Evolutionary conservation across 2,329 filamentous ascomycete species (phyloP).

Genomic region (Paraphaeosphaeria minitans): DNA sequence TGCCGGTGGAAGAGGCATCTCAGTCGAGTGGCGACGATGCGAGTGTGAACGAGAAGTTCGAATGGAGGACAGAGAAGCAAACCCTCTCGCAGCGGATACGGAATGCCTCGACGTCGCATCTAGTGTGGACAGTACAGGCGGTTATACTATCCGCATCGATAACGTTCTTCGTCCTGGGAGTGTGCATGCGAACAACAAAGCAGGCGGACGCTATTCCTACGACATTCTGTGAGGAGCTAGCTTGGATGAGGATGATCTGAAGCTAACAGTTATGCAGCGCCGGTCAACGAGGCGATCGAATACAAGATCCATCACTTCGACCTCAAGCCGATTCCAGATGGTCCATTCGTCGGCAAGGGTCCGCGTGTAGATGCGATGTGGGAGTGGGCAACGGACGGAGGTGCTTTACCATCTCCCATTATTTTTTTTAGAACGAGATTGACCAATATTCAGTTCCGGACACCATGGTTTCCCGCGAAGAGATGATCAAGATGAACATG

Average conservation of each 20-base stretch:
- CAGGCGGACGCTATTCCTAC: conserved; percentile 17
- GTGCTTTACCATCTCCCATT: conserved; percentile 5
- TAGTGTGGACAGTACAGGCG: conserved; percentile 17
- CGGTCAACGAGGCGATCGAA: conserved; percentile 21
- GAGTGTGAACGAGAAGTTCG: conserved; percentile 20
- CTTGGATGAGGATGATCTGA: not conserved
- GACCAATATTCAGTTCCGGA: conserved; percentile 17
- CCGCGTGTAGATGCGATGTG: conserved; percentile 20
- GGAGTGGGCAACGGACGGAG: conserved; percentile 20
- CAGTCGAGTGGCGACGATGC: conserved; percentile 15
- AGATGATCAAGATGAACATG: conserved; percentile 26
- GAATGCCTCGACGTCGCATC: conserved; percentile 13
- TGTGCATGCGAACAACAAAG: conserved; percentile 16
- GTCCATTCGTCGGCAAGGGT: conserved; percentile 21
- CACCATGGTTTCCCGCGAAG: conserved; percentile 22
- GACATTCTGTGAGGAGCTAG: conserved; percentile 19
- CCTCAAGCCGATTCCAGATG: conserved; percentile 18
- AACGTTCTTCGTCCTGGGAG: conserved; percentile 17
- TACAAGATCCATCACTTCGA: conserved; percentile 24
- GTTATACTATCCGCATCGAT: conserved; percentile 19
- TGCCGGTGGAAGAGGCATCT: conserved; percentile 11
- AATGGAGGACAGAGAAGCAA: conserved; percentile 18
- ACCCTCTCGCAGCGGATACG: conserved; percentile 7
- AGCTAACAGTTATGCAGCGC: conserved; percentile 12
- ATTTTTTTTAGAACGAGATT: not conserved